Conservation (phyloP, 2,329 filamentous ascomycete genomes). For the Trichophyton equinum region DNA sequence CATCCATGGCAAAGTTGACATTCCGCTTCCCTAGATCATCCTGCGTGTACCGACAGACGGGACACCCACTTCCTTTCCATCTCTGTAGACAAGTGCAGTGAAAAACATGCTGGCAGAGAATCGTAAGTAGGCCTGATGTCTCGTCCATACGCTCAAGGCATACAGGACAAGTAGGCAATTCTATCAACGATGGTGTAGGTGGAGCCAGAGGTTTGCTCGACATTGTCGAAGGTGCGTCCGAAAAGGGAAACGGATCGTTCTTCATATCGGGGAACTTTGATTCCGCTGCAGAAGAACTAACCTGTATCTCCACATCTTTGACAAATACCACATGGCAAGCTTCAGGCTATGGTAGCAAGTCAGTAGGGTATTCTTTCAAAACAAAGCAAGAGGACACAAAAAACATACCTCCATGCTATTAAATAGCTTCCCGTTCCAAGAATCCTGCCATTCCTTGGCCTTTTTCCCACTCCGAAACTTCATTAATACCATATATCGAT, state of each 20-base stretch:
- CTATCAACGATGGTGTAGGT: slow-evolving; percentile 72
- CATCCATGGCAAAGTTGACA: slow-evolving; percentile 47
- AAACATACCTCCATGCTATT: slow-evolving; percentile 70
- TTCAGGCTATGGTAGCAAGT: slow-evolving; percentile 50
- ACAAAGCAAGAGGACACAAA: too few relatives aligned
- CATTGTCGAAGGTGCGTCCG: slow-evolving; percentile 29
- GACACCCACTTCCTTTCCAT: slow-evolving; percentile 88
- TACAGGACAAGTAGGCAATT: slow-evolving; percentile 89
- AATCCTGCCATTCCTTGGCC: slow-evolving; percentile 66
- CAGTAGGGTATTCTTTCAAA: slow-evolving; percentile 8
- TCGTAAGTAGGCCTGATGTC: slow-evolving; percentile 85
- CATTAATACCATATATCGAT: slow-evolving; percentile 89
- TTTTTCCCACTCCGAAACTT: slow-evolving; percentile 69
- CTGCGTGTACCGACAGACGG: slow-evolving; percentile 83
- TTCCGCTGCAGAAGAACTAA: slow-evolving; percentile 26
- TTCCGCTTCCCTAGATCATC: slow-evolving; percentile 37
- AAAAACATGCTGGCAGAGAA: slow-evolving; percentile 94
- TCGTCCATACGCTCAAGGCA: slow-evolving; percentile 98
- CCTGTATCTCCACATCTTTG: slow-evolving; percentile 66
- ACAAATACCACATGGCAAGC: slow-evolving; percentile 93
- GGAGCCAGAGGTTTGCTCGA: slow-evolving; percentile 53
- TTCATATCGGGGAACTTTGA: slow-evolving; percentile 48
- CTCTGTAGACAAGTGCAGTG: slow-evolving; percentile 93
- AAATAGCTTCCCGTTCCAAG: slow-evolving; percentile 88
- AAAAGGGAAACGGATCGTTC: slow-evolving; percentile 49